Base-by-base conservation (phyloP, 2,329 filamentous ascomycete species). In the Exophiala alcalophila region DNA sequence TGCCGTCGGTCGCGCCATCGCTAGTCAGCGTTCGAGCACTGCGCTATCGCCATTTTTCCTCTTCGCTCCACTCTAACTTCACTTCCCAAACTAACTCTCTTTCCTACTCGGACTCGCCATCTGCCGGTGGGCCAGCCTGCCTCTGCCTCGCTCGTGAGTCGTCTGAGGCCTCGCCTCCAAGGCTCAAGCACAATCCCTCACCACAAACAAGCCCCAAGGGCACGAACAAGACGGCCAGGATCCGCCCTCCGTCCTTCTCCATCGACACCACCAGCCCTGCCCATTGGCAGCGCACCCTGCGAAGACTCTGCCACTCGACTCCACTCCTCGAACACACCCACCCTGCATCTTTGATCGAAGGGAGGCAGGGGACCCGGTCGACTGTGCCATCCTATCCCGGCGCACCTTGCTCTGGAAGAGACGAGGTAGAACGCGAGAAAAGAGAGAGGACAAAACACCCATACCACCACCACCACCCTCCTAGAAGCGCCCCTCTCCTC, bases 41-140 rank as follows among this genome's bases (percentile, higher is more conserved):
- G 28, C 48, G 44, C 48, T 50, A 49, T 41, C 35, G 39, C 43
- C 28, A 31, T 21, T 27, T 29, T 37, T 33, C 34, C 40, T 26
- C 32, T 31, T 41, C 36, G 32, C 38, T 41, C 44, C 44, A 49
- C 41, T 25, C 15, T 32, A 35, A 44, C 23, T 27, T 46, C 29
- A 47, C 40, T 12, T 41, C 40, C 39, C 35, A 35, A 46, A 36
- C n/a, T n/a, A n/a, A n/a, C 34, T 40, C 35, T 40, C 21, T 44
- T 47, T 40, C 40, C 36, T 45, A 24, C 34, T 41, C 33, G 41
- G 42, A 35, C 23, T 49, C 36, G 38, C 33, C 37, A 46, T 41
- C 47, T 45, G 44, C 45, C 33, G 46, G 46, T 43, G 44, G 43
- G 26, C 36, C 42, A 31, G 39, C 39, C 29, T 52, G 49, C 47